Base-by-base conservation (phyloP, 768 basidiomycete genomes). In the Mycena albidolilacea region DNA sequence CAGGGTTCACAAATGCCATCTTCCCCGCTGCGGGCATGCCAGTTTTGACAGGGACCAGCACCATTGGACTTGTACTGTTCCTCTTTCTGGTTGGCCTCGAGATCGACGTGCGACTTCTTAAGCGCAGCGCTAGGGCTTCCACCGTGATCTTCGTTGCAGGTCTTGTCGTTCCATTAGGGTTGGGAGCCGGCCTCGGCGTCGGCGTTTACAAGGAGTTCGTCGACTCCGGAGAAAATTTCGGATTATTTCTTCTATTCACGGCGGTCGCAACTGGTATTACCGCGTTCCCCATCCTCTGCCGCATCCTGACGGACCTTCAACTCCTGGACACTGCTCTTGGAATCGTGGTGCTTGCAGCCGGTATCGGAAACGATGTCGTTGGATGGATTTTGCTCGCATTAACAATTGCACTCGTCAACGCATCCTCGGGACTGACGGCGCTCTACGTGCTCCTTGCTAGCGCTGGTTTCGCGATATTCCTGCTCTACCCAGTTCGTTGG, bases 321-420 rank as follows among this genome's bases (percentile, higher is more conserved):
- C 89, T 97, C 2, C 87, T 97, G 60, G 92, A 95, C 58, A 96
- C 94, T 23, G 89, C 89, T 21, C 95, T 97, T n/a, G 96, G 96
- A 1, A 87, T 93, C 0, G 90, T 96, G 46, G 90, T 91, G 0
- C 88, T 97, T 7, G 90, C 95, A 0, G 95, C 96, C 0, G 96
- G 95, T 57, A 91, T 97, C 3, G 92, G 92, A 1, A 93, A 94
- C 77, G 92, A 90, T 79, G 86, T 89, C n/a, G 83, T 92, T 21
- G 95, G 93, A 14, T 96, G 95, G 95, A 85, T 95, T 69, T 84
- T 97, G 8, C 87, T 97, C 15, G 95, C 96, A 3, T 83, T 97
- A 43, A 90, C 92, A 0, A 92, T 97, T n/a, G 94, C 95, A 0
- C 87, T 97, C 54, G 93, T 95, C 73, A 96, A 95, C 79, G 92